Evolutionary conservation across 225 moss, liverwort and hornwort genomes (phyloP).

Genomic region (Bryum argenteum): DNA sequence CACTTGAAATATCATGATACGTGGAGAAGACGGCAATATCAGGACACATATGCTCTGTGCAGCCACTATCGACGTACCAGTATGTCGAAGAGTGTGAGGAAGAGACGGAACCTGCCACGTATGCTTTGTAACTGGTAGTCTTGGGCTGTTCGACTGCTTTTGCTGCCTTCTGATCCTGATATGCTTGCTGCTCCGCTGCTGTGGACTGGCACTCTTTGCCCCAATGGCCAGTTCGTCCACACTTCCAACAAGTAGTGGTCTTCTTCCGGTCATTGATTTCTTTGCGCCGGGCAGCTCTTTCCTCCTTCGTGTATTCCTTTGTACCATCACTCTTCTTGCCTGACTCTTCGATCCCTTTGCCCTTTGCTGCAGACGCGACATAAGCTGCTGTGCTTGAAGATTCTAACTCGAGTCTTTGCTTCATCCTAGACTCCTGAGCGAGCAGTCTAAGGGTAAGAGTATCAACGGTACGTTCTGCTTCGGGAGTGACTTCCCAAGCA

Average conservation of each 20-base stretch:
- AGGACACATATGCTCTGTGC: not conserved
- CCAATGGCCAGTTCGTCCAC: not conserved
- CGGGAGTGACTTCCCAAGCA: too few species aligned
- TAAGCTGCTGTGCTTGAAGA: too few species aligned
- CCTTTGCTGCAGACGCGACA: too few species aligned
- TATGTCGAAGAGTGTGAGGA: not conserved
- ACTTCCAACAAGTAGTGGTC: not conserved
- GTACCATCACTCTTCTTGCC: too few species aligned
- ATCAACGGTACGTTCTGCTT: too few species aligned
- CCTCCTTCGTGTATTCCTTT: not conserved
- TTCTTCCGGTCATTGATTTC: not conserved
- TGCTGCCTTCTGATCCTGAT: not conserved
- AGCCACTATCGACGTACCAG: not conserved
- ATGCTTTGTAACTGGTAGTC: not conserved
- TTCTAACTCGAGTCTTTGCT: too few species aligned
- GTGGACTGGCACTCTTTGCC: not conserved
- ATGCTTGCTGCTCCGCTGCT: not conserved
- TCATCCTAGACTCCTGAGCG: too few species aligned
- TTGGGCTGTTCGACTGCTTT: not conserved
- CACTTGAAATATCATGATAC: not conserved
- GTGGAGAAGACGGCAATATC: not conserved
- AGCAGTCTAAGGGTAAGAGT: too few species aligned
- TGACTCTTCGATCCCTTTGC: too few species aligned
- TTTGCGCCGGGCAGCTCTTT: not conserved
- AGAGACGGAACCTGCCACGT: not conserved